Evolutionary conservation across 768 basidiomycete species (phyloP), one percentile per base, ranked within the genome.

Genomic region (Wakefieldia striispora): DNA sequence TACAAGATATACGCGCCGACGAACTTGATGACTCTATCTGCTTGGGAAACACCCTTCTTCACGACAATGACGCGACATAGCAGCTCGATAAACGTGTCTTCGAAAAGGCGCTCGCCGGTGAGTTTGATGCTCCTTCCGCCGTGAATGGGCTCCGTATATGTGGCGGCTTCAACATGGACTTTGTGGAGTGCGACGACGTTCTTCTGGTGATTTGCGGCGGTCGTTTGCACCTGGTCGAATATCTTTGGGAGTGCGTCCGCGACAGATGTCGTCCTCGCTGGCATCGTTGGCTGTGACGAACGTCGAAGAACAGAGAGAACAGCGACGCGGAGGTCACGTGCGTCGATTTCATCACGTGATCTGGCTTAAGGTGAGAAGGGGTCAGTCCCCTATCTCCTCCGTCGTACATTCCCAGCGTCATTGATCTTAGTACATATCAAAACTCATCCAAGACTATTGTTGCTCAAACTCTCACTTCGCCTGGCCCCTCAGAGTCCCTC

Each of bases 181-280:
- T 91, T 91, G 73, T 90, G 76, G 3, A 97, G 78, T 0, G 83
- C 82, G 36, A 91, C 84, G 43, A 85, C 73, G 69, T 97, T 95
- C 75, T 97, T 97, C 53, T 86, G 83, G 67, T 97, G 94, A 65
- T 91, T 93, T 9, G 88, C 83, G 13, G 75, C 67, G 0, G 86
- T 81, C 7, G 64, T 71, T 64, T 94, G 91, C 0, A 76, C 88
- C 69, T 95, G 88, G 24, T 88, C 82, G 53, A 95, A 90, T 38
- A 93, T 88, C 29, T 77, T 81, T 1, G 61, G 54, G 37, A 62
- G 54, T 0, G 45, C 52, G 0, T 63, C 57, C 10, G 35, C 26
- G 27, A 58, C 45, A 6, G 55, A 49, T 17, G 16, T 31, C n/a
- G 50, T 49, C 36, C 34, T 45, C 1, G 56, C 57, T n/a, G 56